A percentile compares a stretch with the other conserved stretches of the same genome.
These are phyloP conservation scores for Lumnitzera racemosa DNA, from an alignment of 345 rosid genomes.

Conservation along the genomic window DNA sequence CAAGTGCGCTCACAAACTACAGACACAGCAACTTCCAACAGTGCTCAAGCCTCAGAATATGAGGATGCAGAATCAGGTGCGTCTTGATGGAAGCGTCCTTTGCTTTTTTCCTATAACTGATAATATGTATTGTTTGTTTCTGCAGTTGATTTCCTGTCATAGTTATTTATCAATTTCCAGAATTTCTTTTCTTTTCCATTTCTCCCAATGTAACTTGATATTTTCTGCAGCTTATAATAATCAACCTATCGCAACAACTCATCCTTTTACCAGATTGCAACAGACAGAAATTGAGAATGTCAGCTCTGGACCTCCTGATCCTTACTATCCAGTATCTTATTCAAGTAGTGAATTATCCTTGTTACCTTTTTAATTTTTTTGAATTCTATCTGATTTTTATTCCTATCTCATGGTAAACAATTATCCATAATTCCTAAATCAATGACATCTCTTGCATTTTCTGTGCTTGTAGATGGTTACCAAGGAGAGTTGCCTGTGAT, in stretches of 20 bases:
- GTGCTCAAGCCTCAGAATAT: conserved; percentile 58
- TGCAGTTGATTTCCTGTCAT: not conserved
- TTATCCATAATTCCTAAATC: no score
- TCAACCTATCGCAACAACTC: conserved; percentile 44
- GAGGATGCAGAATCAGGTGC: conserved; percentile 90
- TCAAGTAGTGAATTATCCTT: conserved; percentile 28
- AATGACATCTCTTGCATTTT: conserved; percentile 3
- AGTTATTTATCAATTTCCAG: not conserved
- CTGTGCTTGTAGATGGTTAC: conserved; percentile 36
- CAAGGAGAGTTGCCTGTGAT: conserved; percentile 33
- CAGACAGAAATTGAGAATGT: conserved; percentile 30
- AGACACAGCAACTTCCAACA: conserved; percentile 54
- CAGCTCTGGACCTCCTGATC: conserved; percentile 32
- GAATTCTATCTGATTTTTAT: not conserved
- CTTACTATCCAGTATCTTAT: conserved; percentile 34
- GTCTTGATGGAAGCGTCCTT: not conserved
- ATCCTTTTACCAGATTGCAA: conserved; percentile 39
- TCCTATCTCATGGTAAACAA: not conserved
- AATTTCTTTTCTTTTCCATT: conserved; percentile 7
- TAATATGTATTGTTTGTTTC: no score
- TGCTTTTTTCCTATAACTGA: not conserved
- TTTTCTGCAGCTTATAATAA: conserved; percentile 52
- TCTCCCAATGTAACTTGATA: not conserved
- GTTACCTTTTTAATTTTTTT: conserved; percentile 9
- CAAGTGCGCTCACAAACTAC: conserved; percentile 46